These are phyloP conservation scores for Microdochium paspali DNA, from an alignment of 2,329 filamentous ascomycete species.

Conservation along the genomic window DNA sequence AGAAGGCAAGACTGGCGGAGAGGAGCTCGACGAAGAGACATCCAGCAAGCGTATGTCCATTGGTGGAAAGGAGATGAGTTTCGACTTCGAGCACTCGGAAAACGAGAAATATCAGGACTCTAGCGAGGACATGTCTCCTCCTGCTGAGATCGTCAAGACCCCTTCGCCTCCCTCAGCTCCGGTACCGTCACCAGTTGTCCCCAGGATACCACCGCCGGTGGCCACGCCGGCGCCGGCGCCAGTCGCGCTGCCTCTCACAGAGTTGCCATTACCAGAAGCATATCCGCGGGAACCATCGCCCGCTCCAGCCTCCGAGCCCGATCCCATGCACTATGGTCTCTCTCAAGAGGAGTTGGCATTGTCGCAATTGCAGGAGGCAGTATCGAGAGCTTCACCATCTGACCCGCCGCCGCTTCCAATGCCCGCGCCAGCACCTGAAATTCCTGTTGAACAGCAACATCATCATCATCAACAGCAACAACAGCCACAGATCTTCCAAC, in stretches of 20 bases:
- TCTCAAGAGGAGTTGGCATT: neutral
- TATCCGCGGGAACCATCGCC: neutral
- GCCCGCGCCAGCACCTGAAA: neutral
- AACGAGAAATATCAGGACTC: conserved; percentile 48
- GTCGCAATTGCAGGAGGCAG: neutral
- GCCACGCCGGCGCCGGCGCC: conserved; percentile 23
- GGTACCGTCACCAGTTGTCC: conserved; percentile 3
- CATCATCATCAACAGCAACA: neutral
- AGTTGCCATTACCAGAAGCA: neutral
- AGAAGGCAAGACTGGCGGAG: conserved; percentile 46
- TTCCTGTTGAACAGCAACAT: neutral
- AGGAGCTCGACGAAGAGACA: conserved; percentile 41
- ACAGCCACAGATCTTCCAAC: neutral
- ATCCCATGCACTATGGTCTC: neutral
- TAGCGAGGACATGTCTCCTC: conserved; percentile 37
- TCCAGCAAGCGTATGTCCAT: conserved; percentile 40
- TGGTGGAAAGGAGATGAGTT: conserved; percentile 62
- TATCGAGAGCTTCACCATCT: neutral
- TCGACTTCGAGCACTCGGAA: conserved; percentile 58
- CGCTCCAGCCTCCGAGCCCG: neutral
- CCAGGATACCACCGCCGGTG: neutral
- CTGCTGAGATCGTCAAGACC: conserved; percentile 24
- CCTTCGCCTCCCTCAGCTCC: conserved; percentile 24
- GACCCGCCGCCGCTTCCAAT: neutral
- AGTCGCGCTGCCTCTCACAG: conserved; percentile 2